phyloP scores from a whole-genome alignment of 345 rosid species.

The Salix arbutifolia region DNA sequence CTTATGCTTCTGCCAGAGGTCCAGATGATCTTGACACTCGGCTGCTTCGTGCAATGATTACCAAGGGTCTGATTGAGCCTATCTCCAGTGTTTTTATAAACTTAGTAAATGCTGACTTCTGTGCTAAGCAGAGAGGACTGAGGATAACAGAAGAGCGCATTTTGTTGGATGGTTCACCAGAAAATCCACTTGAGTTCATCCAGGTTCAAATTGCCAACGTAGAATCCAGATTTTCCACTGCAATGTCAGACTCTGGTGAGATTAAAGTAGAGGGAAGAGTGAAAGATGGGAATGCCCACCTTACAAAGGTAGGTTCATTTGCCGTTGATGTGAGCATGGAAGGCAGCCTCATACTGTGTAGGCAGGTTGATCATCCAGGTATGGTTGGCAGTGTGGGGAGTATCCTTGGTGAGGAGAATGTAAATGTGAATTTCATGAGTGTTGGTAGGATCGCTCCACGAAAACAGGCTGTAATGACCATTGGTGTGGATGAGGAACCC shows the following conservation, averaged over 20 bases:
- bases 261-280: constrained; percentile 25
- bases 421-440: constrained; percentile 27
- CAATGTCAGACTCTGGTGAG: constrained; percentile 24
- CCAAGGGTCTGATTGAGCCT: constrained; percentile 24
- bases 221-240: constrained; percentile 21
- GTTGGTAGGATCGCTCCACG: constrained; percentile 22
- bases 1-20: constrained; percentile 21
- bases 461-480: constrained; percentile 23
- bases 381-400: constrained; percentile 24
- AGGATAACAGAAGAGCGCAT: constrained; percentile 19
- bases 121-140: constrained; percentile 24
- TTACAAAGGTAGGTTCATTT: constrained; percentile 21
- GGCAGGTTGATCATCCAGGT: constrained; percentile 27
- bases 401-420: constrained; percentile 23
- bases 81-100: constrained; percentile 20
- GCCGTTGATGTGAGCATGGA: constrained; percentile 26
- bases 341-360: constrained; percentile 22
- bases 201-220: constrained; percentile 26
- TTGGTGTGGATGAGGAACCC: constrained; percentile 28
- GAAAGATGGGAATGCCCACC: constrained; percentile 20
- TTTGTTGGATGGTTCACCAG: constrained; percentile 21
- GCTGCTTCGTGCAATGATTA: constrained; percentile 23
- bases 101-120: constrained; percentile 28
- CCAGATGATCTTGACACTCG: constrained; percentile 22
- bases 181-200: constrained; percentile 19